These are phyloP conservation scores for Pontederia paniculata DNA, from an alignment of 176 grass and related monocot species.

Conservation along the genomic window DNA sequence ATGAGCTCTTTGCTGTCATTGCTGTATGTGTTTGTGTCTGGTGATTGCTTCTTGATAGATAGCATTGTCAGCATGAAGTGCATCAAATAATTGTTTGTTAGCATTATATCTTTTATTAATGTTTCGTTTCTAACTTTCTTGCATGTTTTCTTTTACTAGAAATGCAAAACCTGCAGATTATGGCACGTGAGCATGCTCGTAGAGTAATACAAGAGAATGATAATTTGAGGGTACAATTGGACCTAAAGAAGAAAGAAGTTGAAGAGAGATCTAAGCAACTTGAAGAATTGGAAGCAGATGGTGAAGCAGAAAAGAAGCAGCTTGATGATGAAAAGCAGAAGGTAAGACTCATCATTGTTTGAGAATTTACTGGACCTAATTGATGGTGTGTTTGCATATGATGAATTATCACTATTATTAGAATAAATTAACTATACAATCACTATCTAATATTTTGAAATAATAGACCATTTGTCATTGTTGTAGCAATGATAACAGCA, in stretches of 20 bases:
- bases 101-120: background rate
- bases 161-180: conserved; percentile 56
- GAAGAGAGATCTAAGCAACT: conserved; percentile 43
- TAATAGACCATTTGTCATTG: no score
- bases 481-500: no score
- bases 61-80: no score
- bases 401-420: no score
- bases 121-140: background rate
- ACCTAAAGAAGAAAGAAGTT: conserved; percentile 57
- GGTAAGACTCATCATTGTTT: conserved; percentile 22
- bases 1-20: no score
- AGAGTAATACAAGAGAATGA: conserved; percentile 61
- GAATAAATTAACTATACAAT: no score
- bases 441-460: no score
- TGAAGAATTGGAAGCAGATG: conserved; percentile 52
- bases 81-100: no score
- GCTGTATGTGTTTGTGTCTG: no score
- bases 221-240: conserved; percentile 63
- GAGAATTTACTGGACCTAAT: background rate
- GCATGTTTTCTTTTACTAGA: conserved; percentile 29
- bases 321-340: conserved; percentile 58
- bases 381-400: no score
- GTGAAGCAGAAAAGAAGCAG: conserved; percentile 52
- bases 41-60: no score
- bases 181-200: conserved; percentile 41